These are phyloP conservation scores for Tephrocybe sp. DNA, from an alignment of 768 basidiomycete genomes.

Conservation along the genomic window DNA sequence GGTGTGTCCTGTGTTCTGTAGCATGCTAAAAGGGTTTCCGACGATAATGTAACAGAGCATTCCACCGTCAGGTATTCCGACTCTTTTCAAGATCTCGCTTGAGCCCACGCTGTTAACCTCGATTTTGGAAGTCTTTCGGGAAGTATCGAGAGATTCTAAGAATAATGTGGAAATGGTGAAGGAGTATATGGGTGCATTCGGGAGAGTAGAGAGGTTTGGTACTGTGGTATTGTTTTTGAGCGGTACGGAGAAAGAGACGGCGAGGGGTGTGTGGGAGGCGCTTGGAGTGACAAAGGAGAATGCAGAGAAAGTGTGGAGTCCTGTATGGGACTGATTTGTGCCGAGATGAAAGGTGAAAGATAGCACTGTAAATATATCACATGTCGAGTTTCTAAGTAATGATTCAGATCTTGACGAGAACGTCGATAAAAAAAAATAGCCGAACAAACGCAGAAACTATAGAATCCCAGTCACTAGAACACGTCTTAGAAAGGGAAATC, in stretches of 20 bases:
- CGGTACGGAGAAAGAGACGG: conserved; percentile 48
- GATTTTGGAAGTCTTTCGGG: conserved; percentile 52
- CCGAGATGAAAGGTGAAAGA: not conserved
- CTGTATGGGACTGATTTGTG: conserved; percentile 13
- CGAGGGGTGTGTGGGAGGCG: conserved; percentile 44
- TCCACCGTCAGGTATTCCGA: conserved; percentile 52
- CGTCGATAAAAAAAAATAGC: too few relatives aligned
- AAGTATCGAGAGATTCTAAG: conserved; percentile 22
- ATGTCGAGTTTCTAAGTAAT: too few relatives aligned
- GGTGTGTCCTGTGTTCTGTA: conserved; percentile 36
- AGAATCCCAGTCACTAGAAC: too few relatives aligned
- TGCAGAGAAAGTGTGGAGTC: conserved; percentile 24
- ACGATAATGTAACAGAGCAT: conserved; percentile 42
- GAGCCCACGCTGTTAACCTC: conserved; percentile 64
- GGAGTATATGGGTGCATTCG: conserved; percentile 54
- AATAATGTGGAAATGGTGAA: conserved; percentile 19
- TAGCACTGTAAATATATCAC: too few relatives aligned
- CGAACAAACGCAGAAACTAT: too few relatives aligned
- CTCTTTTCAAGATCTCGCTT: conserved; percentile 67
- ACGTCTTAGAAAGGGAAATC: too few relatives aligned
- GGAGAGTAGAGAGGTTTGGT: conserved; percentile 58
- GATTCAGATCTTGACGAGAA: too few relatives aligned
- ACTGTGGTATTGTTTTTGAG: conserved; percentile 68
- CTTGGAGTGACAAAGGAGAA: conserved; percentile 28
- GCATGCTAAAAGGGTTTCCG: too few relatives aligned